A percentile compares a stretch with the other conserved stretches of the same genome.
Evolutionary conservation across 495 filamentous ascomycete genomes (phyloP).

Genomic region (Penicillium cosmopolitanum): DNA sequence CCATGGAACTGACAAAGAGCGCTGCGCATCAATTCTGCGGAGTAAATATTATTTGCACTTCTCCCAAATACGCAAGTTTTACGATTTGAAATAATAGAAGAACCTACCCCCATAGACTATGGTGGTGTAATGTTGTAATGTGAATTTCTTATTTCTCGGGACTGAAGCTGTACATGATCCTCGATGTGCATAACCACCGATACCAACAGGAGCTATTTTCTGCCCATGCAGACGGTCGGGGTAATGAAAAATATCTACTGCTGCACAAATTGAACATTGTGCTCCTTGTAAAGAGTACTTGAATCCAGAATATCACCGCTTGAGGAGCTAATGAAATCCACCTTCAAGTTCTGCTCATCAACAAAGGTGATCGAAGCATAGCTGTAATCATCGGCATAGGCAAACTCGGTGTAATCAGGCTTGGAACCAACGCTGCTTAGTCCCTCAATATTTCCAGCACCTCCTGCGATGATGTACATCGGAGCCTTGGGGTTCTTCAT

Average conservation of each 20-base stretch:
- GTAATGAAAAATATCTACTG: constrained; percentile 5
- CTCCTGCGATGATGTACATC: constrained; percentile 59
- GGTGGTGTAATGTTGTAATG: not conserved
- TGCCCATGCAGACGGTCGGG: too few relatives aligned
- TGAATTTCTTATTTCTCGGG: not conserved
- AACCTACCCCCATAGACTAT: too few relatives aligned
- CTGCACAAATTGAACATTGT: constrained; percentile 43
- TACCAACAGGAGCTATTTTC: too few relatives aligned
- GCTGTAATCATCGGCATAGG: constrained; percentile 59
- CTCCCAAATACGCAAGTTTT: too few relatives aligned
- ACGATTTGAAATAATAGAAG: too few relatives aligned
- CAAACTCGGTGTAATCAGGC: constrained; percentile 53
- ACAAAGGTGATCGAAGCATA: constrained; percentile 45
- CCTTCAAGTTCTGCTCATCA: constrained; percentile 37
- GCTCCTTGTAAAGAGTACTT: constrained; percentile 55
- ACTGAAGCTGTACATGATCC: not conserved
- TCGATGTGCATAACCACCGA: too few relatives aligned
- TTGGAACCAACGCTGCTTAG: constrained; percentile 42
- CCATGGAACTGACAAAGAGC: too few relatives aligned
- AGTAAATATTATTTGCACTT: too few relatives aligned
- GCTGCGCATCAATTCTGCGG: too few relatives aligned
- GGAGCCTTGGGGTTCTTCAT: constrained; percentile 57
- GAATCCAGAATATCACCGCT: constrained; percentile 57
- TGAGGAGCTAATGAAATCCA: constrained; percentile 50
- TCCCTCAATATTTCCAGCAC: constrained; percentile 52